Evolutionary conservation across 306 rosid species (phyloP), one percentile per base, ranked within the genome.

Genomic region (apple (Malus domestica)): DNA sequence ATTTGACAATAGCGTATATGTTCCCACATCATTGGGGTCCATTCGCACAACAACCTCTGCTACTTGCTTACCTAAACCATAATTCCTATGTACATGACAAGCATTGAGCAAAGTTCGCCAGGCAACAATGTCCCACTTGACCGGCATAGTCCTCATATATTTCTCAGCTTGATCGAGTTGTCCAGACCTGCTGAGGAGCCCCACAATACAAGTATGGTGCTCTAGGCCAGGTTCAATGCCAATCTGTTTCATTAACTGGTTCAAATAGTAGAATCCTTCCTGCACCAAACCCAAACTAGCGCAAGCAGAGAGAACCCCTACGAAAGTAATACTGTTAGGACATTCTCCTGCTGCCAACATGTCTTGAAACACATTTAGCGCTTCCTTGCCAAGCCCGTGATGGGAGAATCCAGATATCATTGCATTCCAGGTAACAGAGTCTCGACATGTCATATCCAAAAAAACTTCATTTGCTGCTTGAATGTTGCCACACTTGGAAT

Each of bases 381-480:
- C 96, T 82, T 90, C 87, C 80, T 78, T 85, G 55, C 90, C 91
- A 63, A 90, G 90, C 72, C 89, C 93, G 40, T 87, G 89, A 75
- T 90, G 91, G 72, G 96, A 85, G 70, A 80, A 87, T 42, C 93
- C 93, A 40, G 87, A 82, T 79, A 90, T 81, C 87, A 90, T 85
- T 57, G 85, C 84, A 78, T 90, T 90, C 96, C 93, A 90, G 42
- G 84, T 79, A 40, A 82, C 78, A 7, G 82, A 20, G 73, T 88
- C 87, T 25, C 86, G 81, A 71, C 70, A n/a, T 35, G 8, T 32
- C 89, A 75, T 85, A 32, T 79, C 62, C 22, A 73, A 55, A 84
- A 85, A 90, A 59, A 85, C 84, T 33, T 80, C 52, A 65, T 84
- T 80, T 33, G 96, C 89, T 51, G 85, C 87, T 78, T 67, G 90